Percentiles rank a stretch among this genome's conserved stretches.
Conservation (phyloP, 2,329 filamentous ascomycete species). For the Ophiostoma sp. region DNA sequence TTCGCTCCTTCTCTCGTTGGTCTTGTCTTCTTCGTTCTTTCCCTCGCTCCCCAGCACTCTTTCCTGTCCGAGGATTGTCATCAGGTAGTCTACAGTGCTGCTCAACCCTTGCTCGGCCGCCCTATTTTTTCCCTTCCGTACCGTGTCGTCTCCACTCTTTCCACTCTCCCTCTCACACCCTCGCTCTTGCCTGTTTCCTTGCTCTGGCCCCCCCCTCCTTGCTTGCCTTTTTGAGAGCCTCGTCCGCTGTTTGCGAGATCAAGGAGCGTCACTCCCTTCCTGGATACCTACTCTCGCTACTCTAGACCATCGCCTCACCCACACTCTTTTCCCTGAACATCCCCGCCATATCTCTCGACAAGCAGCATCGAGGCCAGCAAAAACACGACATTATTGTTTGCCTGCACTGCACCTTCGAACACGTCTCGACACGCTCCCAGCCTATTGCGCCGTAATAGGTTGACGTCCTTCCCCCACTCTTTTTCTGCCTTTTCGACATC, state of each 20-base stretch:
- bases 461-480: conserved; percentile 13
- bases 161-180: neutral
- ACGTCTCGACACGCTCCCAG: conserved; percentile 5
- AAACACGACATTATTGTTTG: neutral
- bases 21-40: neutral
- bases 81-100: neutral
- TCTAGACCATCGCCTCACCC: neutral
- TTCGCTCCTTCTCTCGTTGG: neutral
- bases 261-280: neutral
- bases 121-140: conserved; percentile 22
- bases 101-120: conserved; percentile 14
- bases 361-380: neutral
- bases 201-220: neutral
- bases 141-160: conserved; percentile 22
- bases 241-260: conserved; percentile 11
- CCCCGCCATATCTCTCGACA: neutral
- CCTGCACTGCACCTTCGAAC: neutral
- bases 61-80: neutral
- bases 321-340: neutral
- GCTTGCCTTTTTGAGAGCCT: conserved; percentile 12
- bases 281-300: neutral
- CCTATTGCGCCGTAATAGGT: neutral
- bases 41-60: neutral
- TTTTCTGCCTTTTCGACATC: conserved; percentile 14
- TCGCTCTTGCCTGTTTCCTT: conserved; percentile 15